Conservation (phyloP, 73 alveolate species). For the Paramecium tetraurelia region DNA sequence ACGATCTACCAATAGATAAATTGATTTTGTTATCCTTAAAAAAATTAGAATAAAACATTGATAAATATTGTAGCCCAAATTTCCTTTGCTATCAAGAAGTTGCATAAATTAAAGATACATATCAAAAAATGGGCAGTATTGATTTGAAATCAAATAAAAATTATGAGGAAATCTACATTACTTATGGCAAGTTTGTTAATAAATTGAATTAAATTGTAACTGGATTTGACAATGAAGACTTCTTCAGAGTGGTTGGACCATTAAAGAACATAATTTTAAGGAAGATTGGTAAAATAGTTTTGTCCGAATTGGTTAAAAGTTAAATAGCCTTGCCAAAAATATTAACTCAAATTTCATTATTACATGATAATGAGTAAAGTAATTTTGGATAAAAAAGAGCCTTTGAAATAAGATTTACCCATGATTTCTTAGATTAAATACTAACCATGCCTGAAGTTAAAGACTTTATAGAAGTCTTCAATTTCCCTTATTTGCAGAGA, state of each 20-base stretch:
- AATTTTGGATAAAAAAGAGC: background rate
- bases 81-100: background rate
- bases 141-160: background rate
- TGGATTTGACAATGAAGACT: constrained; percentile 1
- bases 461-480: background rate
- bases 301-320: background rate
- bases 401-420: background rate
- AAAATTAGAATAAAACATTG: background rate
- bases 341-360: background rate
- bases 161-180: background rate
- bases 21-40: background rate
- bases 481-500: background rate
- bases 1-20: background rate
- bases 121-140: background rate
- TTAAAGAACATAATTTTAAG: background rate
- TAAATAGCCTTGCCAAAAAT: background rate
- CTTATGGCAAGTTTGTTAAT: background rate
- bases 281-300: background rate
- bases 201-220: background rate
- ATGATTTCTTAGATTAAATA: background rate
- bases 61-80: background rate
- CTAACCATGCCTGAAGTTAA: background rate
- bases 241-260: background rate
- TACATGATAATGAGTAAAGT: background rate
- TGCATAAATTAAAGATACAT: background rate